Evolutionary conservation across 768 basidiomycete genomes (phyloP).

Genomic region (Mycena maculata): DNA sequence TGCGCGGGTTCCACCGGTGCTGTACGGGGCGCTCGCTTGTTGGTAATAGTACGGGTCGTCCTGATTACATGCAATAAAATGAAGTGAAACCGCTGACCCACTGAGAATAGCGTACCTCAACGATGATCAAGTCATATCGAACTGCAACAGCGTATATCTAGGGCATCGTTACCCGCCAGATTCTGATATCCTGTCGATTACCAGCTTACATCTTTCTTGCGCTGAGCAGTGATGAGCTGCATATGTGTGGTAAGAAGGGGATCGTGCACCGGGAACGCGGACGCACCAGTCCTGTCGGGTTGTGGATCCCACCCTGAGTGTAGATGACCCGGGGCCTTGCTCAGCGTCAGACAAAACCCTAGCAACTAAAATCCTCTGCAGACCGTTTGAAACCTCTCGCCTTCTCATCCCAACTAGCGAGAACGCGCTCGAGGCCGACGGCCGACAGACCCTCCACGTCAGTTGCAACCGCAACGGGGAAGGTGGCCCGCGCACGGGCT

Average conservation of each 20-base stretch:
- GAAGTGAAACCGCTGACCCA: background rate
- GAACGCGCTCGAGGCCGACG: slow-evolving; percentile 60
- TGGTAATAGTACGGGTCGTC: slow-evolving; percentile 76
- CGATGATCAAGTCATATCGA: slow-evolving; percentile 59
- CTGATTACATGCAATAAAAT: slow-evolving; percentile 57
- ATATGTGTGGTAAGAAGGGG: no score
- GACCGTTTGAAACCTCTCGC: slow-evolving; percentile 57
- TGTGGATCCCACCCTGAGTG: slow-evolving; percentile 73
- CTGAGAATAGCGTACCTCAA: background rate
- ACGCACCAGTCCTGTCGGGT: slow-evolving; percentile 71
- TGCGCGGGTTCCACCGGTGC: background rate
- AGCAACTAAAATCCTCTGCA: slow-evolving; percentile 10
- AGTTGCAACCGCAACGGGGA: slow-evolving; percentile 59
- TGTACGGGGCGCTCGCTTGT: slow-evolving; percentile 49
- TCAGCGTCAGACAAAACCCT: background rate
- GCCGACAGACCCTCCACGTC: slow-evolving; percentile 68
- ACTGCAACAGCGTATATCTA: slow-evolving; percentile 70
- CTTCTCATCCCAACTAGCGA: slow-evolving; percentile 65
- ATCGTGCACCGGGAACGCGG: no score
- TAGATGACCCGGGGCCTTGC: slow-evolving; percentile 63
- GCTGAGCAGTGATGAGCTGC: slow-evolving; percentile 30
- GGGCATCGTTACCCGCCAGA: slow-evolving; percentile 53
- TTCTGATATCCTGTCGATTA: no score
- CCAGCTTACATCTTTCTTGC: slow-evolving; percentile 24
- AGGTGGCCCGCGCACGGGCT: slow-evolving; percentile 38